Percentiles rank a stretch among this genome's conserved stretches.
Evolutionary conservation across 345 rosid species (phyloP).

Genomic region (Aurinia saxatilis): DNA sequence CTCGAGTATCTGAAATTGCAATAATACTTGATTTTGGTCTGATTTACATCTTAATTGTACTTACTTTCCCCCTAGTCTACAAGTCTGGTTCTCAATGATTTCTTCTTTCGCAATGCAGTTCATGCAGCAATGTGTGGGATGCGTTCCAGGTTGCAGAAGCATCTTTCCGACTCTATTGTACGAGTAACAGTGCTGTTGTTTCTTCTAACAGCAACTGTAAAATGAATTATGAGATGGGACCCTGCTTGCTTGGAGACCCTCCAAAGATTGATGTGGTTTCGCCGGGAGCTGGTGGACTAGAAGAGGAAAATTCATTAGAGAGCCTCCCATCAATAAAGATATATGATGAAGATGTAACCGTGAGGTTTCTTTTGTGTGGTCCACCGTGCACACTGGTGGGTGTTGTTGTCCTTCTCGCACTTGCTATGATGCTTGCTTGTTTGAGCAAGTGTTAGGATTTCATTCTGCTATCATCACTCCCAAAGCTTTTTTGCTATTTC

Average conservation of each 20-base stretch:
- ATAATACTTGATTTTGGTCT: neutral
- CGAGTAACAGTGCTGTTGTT: conserved; percentile 27
- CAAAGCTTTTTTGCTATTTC: conserved; percentile 23
- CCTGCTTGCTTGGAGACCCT: conserved; percentile 78
- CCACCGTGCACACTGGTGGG: conserved; percentile 54
- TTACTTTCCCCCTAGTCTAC: neutral
- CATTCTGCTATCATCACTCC: conserved; percentile 6
- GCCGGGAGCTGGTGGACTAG: conserved; percentile 57
- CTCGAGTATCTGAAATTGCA: neutral
- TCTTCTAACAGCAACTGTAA: conserved; percentile 39
- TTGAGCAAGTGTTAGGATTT: neutral
- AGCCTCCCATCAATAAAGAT: conserved; percentile 82
- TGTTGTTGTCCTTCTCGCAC: conserved; percentile 14
- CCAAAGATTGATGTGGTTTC: conserved; percentile 68
- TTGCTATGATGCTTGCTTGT: conserved; percentile 10
- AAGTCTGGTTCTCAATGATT: no score
- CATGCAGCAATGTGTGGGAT: conserved; percentile 86
- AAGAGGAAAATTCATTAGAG: conserved; percentile 66
- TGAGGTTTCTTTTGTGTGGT: conserved; percentile 92
- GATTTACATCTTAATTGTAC: neutral
- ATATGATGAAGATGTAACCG: conserved; percentile 83
- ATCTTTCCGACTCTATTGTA: conserved; percentile 76
- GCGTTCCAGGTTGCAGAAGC: conserved; percentile 89
- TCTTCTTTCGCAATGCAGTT: conserved; percentile 47
- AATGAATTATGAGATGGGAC: conserved; percentile 47